Evolutionary conservation across 2,329 filamentous ascomycete species (phyloP), one percentile per base, ranked within the genome.

Genomic region (Akanthomyces lecanii): DNA sequence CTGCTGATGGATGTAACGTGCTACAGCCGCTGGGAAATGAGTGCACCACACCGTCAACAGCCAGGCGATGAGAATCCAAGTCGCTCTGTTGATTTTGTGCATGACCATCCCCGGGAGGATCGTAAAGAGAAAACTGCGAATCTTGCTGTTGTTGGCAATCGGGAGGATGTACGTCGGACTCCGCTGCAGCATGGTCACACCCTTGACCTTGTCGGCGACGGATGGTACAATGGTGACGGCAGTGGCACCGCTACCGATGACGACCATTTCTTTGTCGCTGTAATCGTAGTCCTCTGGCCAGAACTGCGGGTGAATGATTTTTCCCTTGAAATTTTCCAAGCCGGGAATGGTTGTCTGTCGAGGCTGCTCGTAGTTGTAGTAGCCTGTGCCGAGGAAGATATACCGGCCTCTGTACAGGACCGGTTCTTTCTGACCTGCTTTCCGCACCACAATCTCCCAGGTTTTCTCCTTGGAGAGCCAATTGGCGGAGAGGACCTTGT

Each of bases 191-290:
- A 94, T 91, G 1, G 90, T 94, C 23, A 92, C 86, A 11, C 83
- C 81, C 6, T 75, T 76, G 6, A 89, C 90, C 47, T 82, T 84
- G 51, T 89, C 77, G 0, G 86, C 85, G 50, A 96, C 75, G 52
- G 81, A 84, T 0, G 91, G 92, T 4, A 96, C 74, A 1, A 96
- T 80, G 0, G 91, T 95, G 54, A 94, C 77, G 7, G 91, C 89
- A 0, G 92, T 96, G 2, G 91, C 91, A 7, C 92, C 92, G n/a
- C 85, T 89, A 16, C 91, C 91, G 65, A 95, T 85, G 63, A 94
- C 80, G 48, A 91, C 82, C 23, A 94, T 79, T 47, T 84, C 83
- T 74, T 92, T 91, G 71, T 80, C 79, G 10, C 78, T 74, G 71
- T 89, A 89, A 69, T 90, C 83, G 40, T 90, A 76, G 54, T 86